These are phyloP conservation scores for Radiomyces spectabilis DNA, from an alignment of 192 early-diverging fungal species.

Conservation along the genomic window DNA sequence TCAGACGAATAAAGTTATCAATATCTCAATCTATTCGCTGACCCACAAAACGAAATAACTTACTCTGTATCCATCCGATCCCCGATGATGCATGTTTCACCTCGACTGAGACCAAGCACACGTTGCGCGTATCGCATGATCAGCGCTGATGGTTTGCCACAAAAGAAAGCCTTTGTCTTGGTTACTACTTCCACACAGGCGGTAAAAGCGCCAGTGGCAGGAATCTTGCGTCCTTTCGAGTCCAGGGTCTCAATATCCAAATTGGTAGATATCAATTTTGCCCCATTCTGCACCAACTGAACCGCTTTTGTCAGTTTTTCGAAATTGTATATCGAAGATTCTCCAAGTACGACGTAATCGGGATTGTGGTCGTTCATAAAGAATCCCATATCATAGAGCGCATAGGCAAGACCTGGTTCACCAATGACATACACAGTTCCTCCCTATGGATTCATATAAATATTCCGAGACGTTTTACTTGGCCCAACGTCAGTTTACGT, in stretches of 20 bases:
- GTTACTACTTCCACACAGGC: slow-evolving; percentile 40
- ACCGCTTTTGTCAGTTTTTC: slow-evolving; percentile 40
- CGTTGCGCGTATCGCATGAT: slow-evolving; percentile 46
- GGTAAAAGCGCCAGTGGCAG: slow-evolving; percentile 45
- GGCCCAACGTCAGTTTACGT: slow-evolving; percentile 11
- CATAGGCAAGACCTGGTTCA: slow-evolving; percentile 43
- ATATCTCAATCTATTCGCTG: background rate
- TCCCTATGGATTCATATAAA: background rate
- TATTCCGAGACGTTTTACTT: slow-evolving; percentile 24
- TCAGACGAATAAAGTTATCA: background rate
- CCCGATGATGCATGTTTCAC: slow-evolving; percentile 51
- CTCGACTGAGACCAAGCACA: slow-evolving; percentile 34
- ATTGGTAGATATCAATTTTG: slow-evolving; percentile 52
- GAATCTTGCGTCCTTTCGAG: slow-evolving; percentile 31
- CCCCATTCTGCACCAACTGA: slow-evolving; percentile 36
- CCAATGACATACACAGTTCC: slow-evolving; percentile 41
- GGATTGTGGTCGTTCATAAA: slow-evolving; percentile 43
- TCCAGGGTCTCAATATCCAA: slow-evolving; percentile 42
- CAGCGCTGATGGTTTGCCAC: slow-evolving; percentile 40
- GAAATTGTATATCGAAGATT: slow-evolving; percentile 38
- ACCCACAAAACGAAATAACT: slow-evolving; percentile 2
- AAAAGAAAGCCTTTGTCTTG: slow-evolving; percentile 43
- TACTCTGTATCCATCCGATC: slow-evolving; percentile 56
- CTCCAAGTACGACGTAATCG: slow-evolving; percentile 48
- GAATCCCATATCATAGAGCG: slow-evolving; percentile 46